phyloP scores from a whole-genome alignment of 2,329 filamentous ascomycete genomes.

The Alternaria gaisen region DNA sequence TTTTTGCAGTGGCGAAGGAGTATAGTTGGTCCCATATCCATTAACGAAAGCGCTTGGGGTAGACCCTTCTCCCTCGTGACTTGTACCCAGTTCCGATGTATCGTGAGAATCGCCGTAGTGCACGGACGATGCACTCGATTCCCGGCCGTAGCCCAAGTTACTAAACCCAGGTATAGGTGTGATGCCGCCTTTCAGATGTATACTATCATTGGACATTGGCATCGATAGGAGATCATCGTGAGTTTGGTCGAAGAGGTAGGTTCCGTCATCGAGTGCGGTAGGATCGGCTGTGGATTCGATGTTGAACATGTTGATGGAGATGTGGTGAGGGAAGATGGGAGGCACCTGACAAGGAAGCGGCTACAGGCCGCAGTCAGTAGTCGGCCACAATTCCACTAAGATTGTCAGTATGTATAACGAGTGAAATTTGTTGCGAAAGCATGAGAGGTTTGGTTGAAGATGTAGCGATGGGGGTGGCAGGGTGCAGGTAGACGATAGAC shows the following conservation, averaged over 20 bases:
- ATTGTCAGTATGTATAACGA: slow-evolving; percentile 20
- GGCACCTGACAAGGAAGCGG: slow-evolving; percentile 40
- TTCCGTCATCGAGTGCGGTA: slow-evolving; percentile 45
- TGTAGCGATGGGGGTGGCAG: slow-evolving; percentile 38
- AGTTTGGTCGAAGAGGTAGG: slow-evolving; percentile 46
- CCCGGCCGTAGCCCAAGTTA: slow-evolving; percentile 49
- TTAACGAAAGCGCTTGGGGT: slow-evolving; percentile 41
- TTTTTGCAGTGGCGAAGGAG: slow-evolving; percentile 41
- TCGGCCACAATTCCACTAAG: slow-evolving; percentile 29
- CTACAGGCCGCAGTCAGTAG: slow-evolving; percentile 28
- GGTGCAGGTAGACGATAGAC: slow-evolving; percentile 32
- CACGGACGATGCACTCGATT: slow-evolving; percentile 52
- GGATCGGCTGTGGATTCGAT: slow-evolving; percentile 45
- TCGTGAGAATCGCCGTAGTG: slow-evolving; percentile 50
- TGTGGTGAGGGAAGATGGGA: slow-evolving; percentile 31
- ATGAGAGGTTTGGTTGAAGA: slow-evolving; percentile 41
- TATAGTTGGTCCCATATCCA: slow-evolving; percentile 39
- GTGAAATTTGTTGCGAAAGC: slow-evolving; percentile 26
- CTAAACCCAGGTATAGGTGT: slow-evolving; percentile 46
- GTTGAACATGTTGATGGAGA: slow-evolving; percentile 45
- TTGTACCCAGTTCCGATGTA: slow-evolving; percentile 46
- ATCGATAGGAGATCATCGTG: slow-evolving; percentile 45
- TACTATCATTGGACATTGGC: slow-evolving; percentile 44
- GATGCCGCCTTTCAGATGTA: slow-evolving; percentile 45
- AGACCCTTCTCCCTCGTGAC: slow-evolving; percentile 46